A percentile compares a stretch with the other conserved stretches of the same genome.
These are phyloP conservation scores for Alternaria hordeiaustralica DNA, from an alignment of 2,329 filamentous ascomycete species.

Conservation along the genomic window DNA sequence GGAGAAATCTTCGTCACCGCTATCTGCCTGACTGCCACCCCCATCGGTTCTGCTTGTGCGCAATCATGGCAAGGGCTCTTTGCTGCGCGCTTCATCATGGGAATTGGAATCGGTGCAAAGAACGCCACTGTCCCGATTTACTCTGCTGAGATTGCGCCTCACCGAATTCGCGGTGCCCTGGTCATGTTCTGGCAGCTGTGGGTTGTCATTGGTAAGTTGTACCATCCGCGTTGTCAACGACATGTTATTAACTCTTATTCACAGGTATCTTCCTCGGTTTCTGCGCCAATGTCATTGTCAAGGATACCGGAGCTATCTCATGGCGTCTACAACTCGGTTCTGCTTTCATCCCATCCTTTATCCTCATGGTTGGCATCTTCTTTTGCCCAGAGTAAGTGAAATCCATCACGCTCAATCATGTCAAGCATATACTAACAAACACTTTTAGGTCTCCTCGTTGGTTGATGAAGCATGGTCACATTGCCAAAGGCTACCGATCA, in stretches of 20 bases:
- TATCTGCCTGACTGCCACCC: constrained; percentile 43
- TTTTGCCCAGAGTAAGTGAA: constrained; percentile 44
- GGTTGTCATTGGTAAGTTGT: constrained; percentile 41
- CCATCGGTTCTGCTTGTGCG: constrained; percentile 47
- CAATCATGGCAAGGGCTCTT: constrained; percentile 48
- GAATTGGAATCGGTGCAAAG: constrained; percentile 44
- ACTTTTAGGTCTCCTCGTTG: constrained; percentile 44
- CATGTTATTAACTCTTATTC: constrained; percentile 7
- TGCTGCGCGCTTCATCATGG: constrained; percentile 45
- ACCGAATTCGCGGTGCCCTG: constrained; percentile 44
- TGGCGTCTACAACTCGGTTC: constrained; percentile 49
- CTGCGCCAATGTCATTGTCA: constrained; percentile 57
- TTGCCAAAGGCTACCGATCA: constrained; percentile 55
- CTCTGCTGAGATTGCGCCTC: constrained; percentile 45
- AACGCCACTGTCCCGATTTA: constrained; percentile 45
- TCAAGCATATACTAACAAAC: not conserved
- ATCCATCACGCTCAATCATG: rapidly evolving
- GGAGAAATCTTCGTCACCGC: constrained; percentile 50
- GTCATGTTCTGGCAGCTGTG: constrained; percentile 51
- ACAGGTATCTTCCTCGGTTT: constrained; percentile 54
- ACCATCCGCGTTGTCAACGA: constrained; percentile 4
- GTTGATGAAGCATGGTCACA: constrained; percentile 47
- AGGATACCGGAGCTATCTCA: constrained; percentile 44
- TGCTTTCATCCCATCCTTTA: constrained; percentile 49
- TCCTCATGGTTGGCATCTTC: constrained; percentile 44